Conservation (phyloP, 2,329 filamentous ascomycete genomes). For the Clonostachys rosea region DNA sequence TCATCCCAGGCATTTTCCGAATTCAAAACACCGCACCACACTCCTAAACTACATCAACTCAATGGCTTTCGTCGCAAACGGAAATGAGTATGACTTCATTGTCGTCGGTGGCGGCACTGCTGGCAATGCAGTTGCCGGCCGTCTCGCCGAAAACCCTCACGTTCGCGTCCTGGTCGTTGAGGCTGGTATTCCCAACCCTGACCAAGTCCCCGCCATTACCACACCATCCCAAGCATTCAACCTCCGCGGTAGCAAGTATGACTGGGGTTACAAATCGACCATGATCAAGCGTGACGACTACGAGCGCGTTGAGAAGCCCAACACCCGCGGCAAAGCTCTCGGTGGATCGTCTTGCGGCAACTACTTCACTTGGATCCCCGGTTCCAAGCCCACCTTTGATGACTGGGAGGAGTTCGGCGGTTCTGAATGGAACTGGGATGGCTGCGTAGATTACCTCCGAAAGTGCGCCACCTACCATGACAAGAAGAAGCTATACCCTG, state of each 20-base stretch:
- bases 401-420: conserved; percentile 70
- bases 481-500: conserved; percentile 36
- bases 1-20: no score
- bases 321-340: conserved; percentile 54
- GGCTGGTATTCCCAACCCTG: conserved; percentile 40
- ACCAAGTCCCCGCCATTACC: conserved; percentile 42
- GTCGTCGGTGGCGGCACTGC: conserved; percentile 27
- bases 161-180: conserved; percentile 41
- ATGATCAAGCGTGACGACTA: conserved; percentile 56
- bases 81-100: conserved; percentile 15
- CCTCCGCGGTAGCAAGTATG: conserved; percentile 49
- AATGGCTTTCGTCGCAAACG: background rate
- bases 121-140: conserved; percentile 25
- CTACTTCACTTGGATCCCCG: conserved; percentile 61
- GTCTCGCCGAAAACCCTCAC: conserved; percentile 24
- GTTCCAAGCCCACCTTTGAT: conserved; percentile 55
- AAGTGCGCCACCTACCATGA: conserved; percentile 57
- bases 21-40: no score
- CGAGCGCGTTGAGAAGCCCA: conserved; percentile 57
- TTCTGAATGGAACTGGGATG: conserved; percentile 58
- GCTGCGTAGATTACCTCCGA: conserved; percentile 41
- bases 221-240: conserved; percentile 48
- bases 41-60: no score
- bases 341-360: conserved; percentile 56
- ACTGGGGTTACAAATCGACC: conserved; percentile 59